Conservation (phyloP, 148 eudicot genomes). For the Polygonum aviculare region DNA sequence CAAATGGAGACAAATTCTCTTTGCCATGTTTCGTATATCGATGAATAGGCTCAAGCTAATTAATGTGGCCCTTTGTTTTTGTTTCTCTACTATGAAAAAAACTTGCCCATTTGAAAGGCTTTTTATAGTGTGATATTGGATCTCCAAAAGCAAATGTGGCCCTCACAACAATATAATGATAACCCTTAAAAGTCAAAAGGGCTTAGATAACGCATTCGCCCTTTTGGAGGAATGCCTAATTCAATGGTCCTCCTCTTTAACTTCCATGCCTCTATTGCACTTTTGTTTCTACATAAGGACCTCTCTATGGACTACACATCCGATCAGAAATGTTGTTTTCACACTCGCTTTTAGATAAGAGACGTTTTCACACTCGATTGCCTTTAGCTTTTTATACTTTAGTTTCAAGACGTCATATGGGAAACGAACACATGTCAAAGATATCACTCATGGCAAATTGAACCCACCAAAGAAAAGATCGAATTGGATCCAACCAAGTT, state of each 20-base stretch:
- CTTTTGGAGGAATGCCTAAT: constrained; percentile 20
- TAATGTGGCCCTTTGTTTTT: too few species aligned
- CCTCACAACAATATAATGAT: constrained; percentile 9
- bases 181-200: constrained; percentile 9
- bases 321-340: too few species aligned
- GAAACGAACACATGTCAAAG: constrained; percentile 13
- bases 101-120: neutral
- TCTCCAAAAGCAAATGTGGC: neutral
- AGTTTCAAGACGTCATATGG: constrained; percentile 16
- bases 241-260: neutral
- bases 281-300: neutral
- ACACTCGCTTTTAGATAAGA: too few species aligned
- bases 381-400: neutral
- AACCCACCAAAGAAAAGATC: constrained; percentile 22
- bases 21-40: constrained; percentile 17
- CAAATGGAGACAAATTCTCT: constrained; percentile 13
- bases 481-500: constrained; percentile 13
- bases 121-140: neutral
- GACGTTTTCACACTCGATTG: too few species aligned
- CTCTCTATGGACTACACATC: neutral
- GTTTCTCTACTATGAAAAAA: neutral
- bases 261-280: constrained; percentile 8
- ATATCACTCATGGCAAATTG: constrained; percentile 3
- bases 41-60: neutral
- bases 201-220: neutral